A percentile compares a stretch with the other conserved stretches of the same genome.
phyloP scores from a whole-genome alignment of 768 basidiomycete species.

The Lanmaoa rubissima region DNA sequence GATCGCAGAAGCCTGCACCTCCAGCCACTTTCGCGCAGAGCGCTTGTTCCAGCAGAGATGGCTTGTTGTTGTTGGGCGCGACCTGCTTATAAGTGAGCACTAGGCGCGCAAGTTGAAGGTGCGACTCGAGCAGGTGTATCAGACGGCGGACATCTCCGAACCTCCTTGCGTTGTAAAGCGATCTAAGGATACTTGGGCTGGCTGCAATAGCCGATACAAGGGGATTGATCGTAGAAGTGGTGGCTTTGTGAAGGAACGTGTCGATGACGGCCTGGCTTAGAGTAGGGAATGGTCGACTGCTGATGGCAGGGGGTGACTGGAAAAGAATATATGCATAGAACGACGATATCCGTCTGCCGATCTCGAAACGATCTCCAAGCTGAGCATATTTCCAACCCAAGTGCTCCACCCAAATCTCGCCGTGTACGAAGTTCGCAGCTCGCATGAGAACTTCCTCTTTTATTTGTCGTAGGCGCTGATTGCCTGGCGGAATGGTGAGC shows the following conservation, averaged over 20 bases:
- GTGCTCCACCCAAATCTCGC: slow-evolving; percentile 87
- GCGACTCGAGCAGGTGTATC: slow-evolving; percentile 65
- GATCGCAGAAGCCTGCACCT: slow-evolving; percentile 43
- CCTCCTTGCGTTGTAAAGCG: slow-evolving; percentile 61
- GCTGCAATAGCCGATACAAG: slow-evolving; percentile 68
- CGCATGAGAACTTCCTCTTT: slow-evolving; percentile 84
- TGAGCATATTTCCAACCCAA: slow-evolving; percentile 83
- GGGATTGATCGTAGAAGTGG: slow-evolving; percentile 78
- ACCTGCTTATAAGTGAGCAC: slow-evolving; percentile 65
- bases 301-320: slow-evolving; percentile 53
- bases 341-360: slow-evolving; percentile 62
- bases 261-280: slow-evolving; percentile 68
- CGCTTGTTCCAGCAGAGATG: slow-evolving; percentile 73
- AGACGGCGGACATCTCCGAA: slow-evolving; percentile 68
- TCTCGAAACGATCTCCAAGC: slow-evolving; percentile 80
- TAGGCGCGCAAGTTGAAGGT: slow-evolving; percentile 58
- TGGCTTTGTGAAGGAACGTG: slow-evolving; percentile 69
- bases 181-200: slow-evolving; percentile 55
- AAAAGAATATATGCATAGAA: slow-evolving; percentile 68
- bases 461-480: slow-evolving; percentile 60
- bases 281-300: slow-evolving; percentile 55
- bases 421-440: slow-evolving; percentile 75
- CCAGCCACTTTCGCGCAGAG: slow-evolving; percentile 63
- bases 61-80: slow-evolving; percentile 40
- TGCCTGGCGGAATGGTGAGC: slow-evolving; percentile 48